Evolutionary conservation across 176 grass and related monocot genomes (phyloP).

Genomic region (Microstegium vimineum): DNA sequence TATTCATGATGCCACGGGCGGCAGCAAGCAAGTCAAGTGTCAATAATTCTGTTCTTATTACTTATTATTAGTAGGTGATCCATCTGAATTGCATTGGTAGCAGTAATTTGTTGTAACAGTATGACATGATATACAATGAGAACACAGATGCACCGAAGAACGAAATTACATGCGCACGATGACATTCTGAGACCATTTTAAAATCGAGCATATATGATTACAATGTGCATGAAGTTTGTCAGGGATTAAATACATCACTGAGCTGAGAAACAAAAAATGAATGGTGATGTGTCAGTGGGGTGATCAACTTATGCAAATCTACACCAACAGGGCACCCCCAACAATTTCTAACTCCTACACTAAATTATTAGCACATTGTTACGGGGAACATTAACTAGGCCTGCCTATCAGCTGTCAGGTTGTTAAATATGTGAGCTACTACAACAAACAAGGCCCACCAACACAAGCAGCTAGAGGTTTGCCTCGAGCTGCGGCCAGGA

Average conservation of each 20-base stretch:
- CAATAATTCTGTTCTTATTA: not conserved
- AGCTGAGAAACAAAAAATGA: conserved; percentile 29
- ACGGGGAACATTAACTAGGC: conserved; percentile 36
- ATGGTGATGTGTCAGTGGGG: conserved; percentile 8
- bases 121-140: not conserved
- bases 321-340: conserved; percentile 17
- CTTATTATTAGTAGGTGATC: not conserved
- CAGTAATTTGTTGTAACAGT: not conserved
- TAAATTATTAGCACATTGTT: conserved; percentile 38
- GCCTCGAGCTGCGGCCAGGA: conserved; percentile 8
- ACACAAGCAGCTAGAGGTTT: conserved; percentile 31
- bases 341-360: conserved; percentile 41
- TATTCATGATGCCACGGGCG: not conserved
- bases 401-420: conserved; percentile 31
- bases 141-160: not conserved
- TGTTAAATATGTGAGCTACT: conserved; percentile 33
- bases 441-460: conserved; percentile 26
- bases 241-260: conserved; percentile 28
- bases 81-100: not conserved
- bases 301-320: conserved; percentile 31
- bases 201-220: not conserved
- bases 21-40: not conserved
- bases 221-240: conserved; percentile 5
- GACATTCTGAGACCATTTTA: not conserved
- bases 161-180: not conserved